These are phyloP conservation scores for Cyclaneusma minus DNA, from an alignment of 2,329 filamentous ascomycete genomes.

Conservation along the genomic window DNA sequence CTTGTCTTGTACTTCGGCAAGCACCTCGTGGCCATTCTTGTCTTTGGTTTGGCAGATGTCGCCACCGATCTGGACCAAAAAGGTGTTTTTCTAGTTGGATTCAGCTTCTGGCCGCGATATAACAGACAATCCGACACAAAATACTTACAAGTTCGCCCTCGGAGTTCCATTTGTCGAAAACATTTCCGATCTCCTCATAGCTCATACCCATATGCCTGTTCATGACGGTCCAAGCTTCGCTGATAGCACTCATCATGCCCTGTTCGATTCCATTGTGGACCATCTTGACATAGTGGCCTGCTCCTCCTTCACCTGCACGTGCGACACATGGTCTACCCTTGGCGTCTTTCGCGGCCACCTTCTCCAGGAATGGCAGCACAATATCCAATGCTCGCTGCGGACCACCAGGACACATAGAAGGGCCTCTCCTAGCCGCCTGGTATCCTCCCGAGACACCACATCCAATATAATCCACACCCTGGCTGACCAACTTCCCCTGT, in stretches of 20 bases:
- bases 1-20: conserved; percentile 50
- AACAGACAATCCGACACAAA: too few species aligned
- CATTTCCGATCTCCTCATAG: conserved; percentile 42
- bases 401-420: conserved; percentile 52
- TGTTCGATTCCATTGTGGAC: conserved; percentile 63
- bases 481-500: conserved; percentile 37
- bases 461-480: conserved; percentile 49
- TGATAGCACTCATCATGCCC: conserved; percentile 49
- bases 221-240: conserved; percentile 51
- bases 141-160: conserved; percentile 34
- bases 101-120: too few species aligned
- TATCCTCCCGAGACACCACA: conserved; percentile 57
- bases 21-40: conserved; percentile 30
- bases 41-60: conserved; percentile 40
- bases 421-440: conserved; percentile 48
- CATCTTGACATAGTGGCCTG: conserved; percentile 63
- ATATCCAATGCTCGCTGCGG: conserved; percentile 38
- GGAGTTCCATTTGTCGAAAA: conserved; percentile 44
- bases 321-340: conserved; percentile 44
- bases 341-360: conserved; percentile 45
- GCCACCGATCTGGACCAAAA: conserved; percentile 45
- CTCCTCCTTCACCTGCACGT: conserved; percentile 42
- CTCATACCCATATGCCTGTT: conserved; percentile 38
- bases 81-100: conserved; percentile 36
- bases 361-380: conserved; percentile 43